Percentiles rank a stretch among this genome's conserved stretches.
Conservation (phyloP, 768 basidiomycete genomes). For the Amanita rimosa region DNA sequence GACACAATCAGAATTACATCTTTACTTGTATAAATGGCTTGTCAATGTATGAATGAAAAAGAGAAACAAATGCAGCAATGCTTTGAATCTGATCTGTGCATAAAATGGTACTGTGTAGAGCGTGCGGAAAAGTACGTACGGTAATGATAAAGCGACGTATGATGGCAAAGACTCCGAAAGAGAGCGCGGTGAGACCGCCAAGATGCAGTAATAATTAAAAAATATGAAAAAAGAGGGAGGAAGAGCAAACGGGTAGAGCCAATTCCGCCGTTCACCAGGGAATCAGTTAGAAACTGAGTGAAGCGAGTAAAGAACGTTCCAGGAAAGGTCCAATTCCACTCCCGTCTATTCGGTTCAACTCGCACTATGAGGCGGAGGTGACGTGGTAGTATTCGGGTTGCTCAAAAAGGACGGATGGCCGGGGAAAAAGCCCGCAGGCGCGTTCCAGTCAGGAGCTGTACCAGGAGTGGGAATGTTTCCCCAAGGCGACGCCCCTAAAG, state of each 20-base stretch:
- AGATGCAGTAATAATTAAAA: slow-evolving; percentile 9
- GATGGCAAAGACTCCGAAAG: slow-evolving; percentile 1
- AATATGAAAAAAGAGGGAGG: too few relatives aligned
- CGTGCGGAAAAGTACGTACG: neutral
- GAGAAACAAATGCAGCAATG: slow-evolving; percentile 6
- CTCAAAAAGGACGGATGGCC: slow-evolving; percentile 25
- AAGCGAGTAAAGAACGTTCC: neutral
- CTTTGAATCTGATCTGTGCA: slow-evolving; percentile 6
- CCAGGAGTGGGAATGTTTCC: slow-evolving; percentile 21
- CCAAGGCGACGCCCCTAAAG: slow-evolving; percentile 24
- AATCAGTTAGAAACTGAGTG: neutral
- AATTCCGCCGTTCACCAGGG: neutral
- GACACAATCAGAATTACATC: too few relatives aligned
- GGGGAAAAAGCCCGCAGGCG: slow-evolving; percentile 32
- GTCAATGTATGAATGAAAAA: neutral
- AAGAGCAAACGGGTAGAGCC: neutral
- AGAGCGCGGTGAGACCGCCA: neutral
- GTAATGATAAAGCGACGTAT: neutral
- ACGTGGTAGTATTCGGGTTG: slow-evolving; percentile 35
- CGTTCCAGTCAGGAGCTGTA: slow-evolving; percentile 37
- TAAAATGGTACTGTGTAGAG: slow-evolving; percentile 2
- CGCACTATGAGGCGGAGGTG: slow-evolving; percentile 32
- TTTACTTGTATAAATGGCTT: too few relatives aligned
- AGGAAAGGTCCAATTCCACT: neutral
- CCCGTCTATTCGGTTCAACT: slow-evolving; percentile 11